These are phyloP conservation scores for Beverwykella pulmonaria DNA, from an alignment of 495 filamentous ascomycete genomes.

Conservation along the genomic window DNA sequence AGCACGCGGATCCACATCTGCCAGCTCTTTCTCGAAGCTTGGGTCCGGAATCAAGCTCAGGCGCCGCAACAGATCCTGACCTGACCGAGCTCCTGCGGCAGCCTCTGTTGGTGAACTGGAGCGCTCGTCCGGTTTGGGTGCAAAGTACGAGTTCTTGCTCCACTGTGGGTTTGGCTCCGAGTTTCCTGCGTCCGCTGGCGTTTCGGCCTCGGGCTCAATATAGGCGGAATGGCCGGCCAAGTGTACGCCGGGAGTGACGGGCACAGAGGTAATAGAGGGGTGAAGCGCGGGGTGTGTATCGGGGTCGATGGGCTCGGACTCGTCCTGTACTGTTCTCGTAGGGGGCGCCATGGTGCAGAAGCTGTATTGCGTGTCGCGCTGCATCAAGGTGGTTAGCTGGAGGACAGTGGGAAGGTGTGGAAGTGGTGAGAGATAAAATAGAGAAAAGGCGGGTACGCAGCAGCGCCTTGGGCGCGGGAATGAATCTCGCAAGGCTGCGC, in stretches of 20 bases:
- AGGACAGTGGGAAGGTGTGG: neutral
- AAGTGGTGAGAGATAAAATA: neutral
- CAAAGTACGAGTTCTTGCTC: conserved; percentile 41
- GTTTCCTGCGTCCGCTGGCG: conserved; percentile 24
- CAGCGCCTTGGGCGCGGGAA: no score
- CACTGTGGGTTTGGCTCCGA: conserved; percentile 38
- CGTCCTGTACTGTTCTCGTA: conserved; percentile 2
- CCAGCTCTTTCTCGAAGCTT: conserved; percentile 53
- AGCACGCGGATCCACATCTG: conserved; percentile 61
- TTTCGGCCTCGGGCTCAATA: conserved; percentile 28
- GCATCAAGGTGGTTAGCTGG: conserved; percentile 15
- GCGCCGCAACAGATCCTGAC: conserved; percentile 64
- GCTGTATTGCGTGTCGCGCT: conserved; percentile 15
- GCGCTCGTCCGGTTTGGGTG: conserved; percentile 12
- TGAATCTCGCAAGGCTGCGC: neutral
- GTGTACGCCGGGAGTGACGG: conserved; percentile 44
- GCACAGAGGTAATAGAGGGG: conserved; percentile 41
- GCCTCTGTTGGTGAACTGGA: conserved; percentile 50
- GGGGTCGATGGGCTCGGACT: conserved; percentile 6
- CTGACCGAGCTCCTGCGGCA: conserved; percentile 56
- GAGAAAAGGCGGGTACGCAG: neutral
- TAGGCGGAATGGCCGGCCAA: conserved; percentile 37
- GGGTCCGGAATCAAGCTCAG: conserved; percentile 57
- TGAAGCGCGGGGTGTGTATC: conserved; percentile 39
- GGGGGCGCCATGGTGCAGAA: conserved; percentile 13